Evolutionary conservation across 2,329 filamentous ascomycete species (phyloP).

Genomic region (Pseudocercospora fijiensis): DNA sequence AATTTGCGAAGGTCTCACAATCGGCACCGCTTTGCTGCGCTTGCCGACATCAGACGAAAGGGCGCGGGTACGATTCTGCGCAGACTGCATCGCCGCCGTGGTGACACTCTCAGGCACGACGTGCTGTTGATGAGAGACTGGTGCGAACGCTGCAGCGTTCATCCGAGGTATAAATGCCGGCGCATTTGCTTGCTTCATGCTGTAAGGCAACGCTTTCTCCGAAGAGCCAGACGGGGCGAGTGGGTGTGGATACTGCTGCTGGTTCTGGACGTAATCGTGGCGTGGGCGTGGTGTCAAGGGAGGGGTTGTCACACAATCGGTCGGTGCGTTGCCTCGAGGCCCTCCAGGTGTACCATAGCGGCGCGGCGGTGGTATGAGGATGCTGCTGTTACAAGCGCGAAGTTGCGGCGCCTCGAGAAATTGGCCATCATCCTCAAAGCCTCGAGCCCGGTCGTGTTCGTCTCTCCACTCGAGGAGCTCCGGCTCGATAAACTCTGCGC

Average conservation of each 20-base stretch:
- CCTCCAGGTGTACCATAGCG: background rate
- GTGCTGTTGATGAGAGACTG: background rate
- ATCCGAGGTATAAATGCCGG: background rate
- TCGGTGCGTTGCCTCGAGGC: background rate
- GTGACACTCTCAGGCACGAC: background rate
- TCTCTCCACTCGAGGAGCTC: background rate
- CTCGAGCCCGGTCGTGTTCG: background rate
- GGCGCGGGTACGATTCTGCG: background rate
- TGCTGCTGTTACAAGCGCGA: too few relatives aligned
- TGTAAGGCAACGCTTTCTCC: background rate
- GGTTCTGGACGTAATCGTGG: background rate
- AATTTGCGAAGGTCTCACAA: background rate
- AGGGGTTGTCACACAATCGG: background rate
- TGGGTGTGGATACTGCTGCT: background rate
- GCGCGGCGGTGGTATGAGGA: background rate
- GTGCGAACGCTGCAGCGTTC: background rate
- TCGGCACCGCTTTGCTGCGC: background rate
- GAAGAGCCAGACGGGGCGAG: background rate
- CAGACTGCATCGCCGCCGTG: background rate
- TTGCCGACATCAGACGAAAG: background rate
- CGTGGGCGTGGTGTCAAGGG: background rate
- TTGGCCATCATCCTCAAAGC: background rate
- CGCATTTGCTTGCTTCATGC: background rate
- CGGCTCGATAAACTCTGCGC: background rate
- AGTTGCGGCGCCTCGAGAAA: background rate